Evolutionary conservation across 2,329 filamentous ascomycete species (phyloP), one percentile per base, ranked within the genome.

Genomic region (Epichloe gansuensis): DNA sequence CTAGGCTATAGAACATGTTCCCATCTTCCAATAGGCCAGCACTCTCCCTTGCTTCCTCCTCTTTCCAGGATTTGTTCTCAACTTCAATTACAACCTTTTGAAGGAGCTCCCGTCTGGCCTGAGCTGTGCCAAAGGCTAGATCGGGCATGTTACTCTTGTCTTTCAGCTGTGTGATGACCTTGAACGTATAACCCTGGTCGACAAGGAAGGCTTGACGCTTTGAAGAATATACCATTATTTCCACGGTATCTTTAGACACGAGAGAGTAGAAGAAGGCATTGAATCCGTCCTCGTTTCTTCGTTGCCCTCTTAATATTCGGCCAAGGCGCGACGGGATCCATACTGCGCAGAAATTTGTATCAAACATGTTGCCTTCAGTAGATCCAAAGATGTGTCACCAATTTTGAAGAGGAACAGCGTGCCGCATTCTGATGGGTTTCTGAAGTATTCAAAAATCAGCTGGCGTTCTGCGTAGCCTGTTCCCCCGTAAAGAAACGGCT

Each of bases 221-320:
- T 4, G 89, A 90, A 0, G 91, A 96, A 67, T 95, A 98, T 83
- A 93, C 91, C 17, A 17, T 17, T 17, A 98, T 97, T 67, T 98
- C 93, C 55, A 90, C 85, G 0, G 93, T 98, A 64, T 98, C 93
- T 66, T 97, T 97, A 5, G 88, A 95, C 3, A 98, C 93, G 1
- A 98, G 78, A 0, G 89, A 95, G 71, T 98, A 98, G 73, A 98
- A 98, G 68, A 97, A 98, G 0, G 93, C 93, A 64, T 98, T 98
- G 69, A 98, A 98, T 6, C 93, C 93, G 66, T 97, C 93, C 60
- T 98, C 93, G 61, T 96, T 97, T 65, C 93, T 80, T 17, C 93
- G 82, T 71, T 98, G 98, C 12, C 93, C 93, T 69, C 93, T 80
- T 3, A 98, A 79, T 60, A 98, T 97, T 49, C 93, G 85, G 3